Base-by-base conservation (phyloP, 306 rosid species). In the Prunus mongolica region DNA sequence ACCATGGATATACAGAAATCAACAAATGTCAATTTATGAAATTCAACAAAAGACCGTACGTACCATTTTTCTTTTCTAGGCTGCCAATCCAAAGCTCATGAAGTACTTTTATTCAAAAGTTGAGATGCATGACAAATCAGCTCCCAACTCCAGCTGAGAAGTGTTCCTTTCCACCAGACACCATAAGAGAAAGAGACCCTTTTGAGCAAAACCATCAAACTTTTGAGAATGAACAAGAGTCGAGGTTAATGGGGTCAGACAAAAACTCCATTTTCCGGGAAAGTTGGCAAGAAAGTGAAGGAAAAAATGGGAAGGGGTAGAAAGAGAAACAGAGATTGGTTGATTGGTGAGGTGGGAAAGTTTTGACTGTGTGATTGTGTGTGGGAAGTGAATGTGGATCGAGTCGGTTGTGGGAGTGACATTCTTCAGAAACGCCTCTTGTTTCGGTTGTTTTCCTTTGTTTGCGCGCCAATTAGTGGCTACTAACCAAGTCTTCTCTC, bases 401-500 rank as follows among this genome's bases (percentile, higher is more conserved):
- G 51, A 82, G 78, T 72, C 93, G 77, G 16, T 77, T 69, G 69
- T 11, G 71, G 82, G 69, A 72, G 85, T 78, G 91, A 86, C 93
- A 91, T 87, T 88, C 87, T 91, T 89, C 89, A 86, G 73, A 71
- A 75, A 41, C 80, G 24, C 96, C 98, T 87, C 81, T 78, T 83
- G 86, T 73, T 84, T 93, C 96, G 98, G 87, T 83, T 75, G 68
- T 50, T 65, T 63, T 60, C 96, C 96, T 81, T 81, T 81, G 60
- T 85, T 86, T 91, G 84, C 97, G 93, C 97, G 91, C 97, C 92
- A 87, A 80, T 86, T 84, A 66, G 88, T 91, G 98, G 97, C 75
- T 75, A 47, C 88, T 51, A 81, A 75, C 88, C 77, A 20, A 78
- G 74, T 69, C 87, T 73, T 81, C 83, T 80, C 32, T 78, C 27